Percentiles rank a stretch among this genome's conserved stretches.
Conservation (phyloP, 441 rosid species). For the Melastoma candidum region DNA sequence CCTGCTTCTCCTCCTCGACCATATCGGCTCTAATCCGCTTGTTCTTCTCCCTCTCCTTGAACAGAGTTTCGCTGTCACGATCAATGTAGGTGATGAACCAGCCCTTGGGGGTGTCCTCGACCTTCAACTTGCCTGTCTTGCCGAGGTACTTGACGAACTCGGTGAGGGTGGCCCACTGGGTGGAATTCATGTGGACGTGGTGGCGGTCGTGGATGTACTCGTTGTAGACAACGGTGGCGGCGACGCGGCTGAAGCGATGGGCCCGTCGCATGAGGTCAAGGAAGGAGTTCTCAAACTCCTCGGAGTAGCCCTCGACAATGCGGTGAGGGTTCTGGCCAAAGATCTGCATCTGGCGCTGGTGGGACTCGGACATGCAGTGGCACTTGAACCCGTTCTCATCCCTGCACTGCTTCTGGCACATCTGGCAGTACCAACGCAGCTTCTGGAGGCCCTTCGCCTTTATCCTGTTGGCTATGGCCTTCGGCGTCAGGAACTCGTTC, state of each 20-base stretch:
- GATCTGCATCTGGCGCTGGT: slow-evolving; percentile 91
- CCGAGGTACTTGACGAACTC: slow-evolving; percentile 83
- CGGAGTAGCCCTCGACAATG: slow-evolving; percentile 75
- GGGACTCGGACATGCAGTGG: slow-evolving; percentile 95
- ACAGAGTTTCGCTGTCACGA: slow-evolving; percentile 73
- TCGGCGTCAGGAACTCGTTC: slow-evolving; percentile 80
- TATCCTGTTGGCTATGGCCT: slow-evolving; percentile 80
- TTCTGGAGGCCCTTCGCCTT: slow-evolving; percentile 95
- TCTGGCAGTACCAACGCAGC: slow-evolving; percentile 97
- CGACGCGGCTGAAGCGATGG: slow-evolving; percentile 78
- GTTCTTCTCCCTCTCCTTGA: slow-evolving; percentile 76
- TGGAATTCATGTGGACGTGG: slow-evolving; percentile 89
- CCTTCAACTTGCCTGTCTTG: slow-evolving; percentile 77
- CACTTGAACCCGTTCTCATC: slow-evolving; percentile 98
- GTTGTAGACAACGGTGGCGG: slow-evolving; percentile 91
- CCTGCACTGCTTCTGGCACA: slow-evolving; percentile 96
- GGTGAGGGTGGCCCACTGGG: slow-evolving; percentile 81
- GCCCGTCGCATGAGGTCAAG: slow-evolving; percentile 71
- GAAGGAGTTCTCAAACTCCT: slow-evolving; percentile 69
- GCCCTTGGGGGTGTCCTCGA: slow-evolving; percentile 90
- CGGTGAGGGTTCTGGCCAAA: slow-evolving; percentile 75
- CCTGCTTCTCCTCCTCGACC: slow-evolving; percentile 84
- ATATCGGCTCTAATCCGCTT: slow-evolving; percentile 68
- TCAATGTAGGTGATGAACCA: slow-evolving; percentile 95
- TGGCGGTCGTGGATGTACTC: slow-evolving; percentile 82